Evolutionary conservation across 352 stramenopile species (phyloP), one percentile per base, ranked within the genome.

Genomic region (Phytophthora pisi): DNA sequence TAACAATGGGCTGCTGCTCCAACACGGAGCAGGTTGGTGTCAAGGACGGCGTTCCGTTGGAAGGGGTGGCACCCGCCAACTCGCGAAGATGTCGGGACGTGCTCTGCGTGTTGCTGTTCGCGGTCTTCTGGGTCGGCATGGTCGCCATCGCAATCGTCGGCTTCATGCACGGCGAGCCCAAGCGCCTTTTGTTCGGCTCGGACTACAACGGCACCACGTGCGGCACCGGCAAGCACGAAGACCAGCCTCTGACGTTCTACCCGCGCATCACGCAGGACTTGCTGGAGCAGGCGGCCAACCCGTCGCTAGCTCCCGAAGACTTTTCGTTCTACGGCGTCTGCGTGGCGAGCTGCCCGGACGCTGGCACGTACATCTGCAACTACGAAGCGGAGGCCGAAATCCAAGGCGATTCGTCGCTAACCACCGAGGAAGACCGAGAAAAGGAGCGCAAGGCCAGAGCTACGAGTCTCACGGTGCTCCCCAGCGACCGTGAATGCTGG

Each of bases 141-240:
- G 23, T 85, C 24, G 66, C 75, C n/a, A 79, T 95, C 26, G 79
- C 79, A 0, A 58, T 73, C 24, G 31, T 91, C 18, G 86, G 82
- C 7, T 59, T 91, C 30, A 58, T 88, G 30, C 87, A 90, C 42
- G 88, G 88, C 15, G 65, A 93, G 24, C 78, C 87, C 5, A 82
- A 89, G 34, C 79, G 84, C 4, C 59, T 95, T 51, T 70, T 93
- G 5, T 95, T 87, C 53, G 88, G 81, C 30, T 75, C 74, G 20
- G 88, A 95, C 58, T 90, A 89, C 45, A 90, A 88, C 47, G 88
- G 88, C 52, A 90, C 78, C 20, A 89, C 86, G 7, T 95, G 88
- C 23, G 88, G 88, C 36, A 89, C 79, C 5, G 81, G 77, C 0
- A 57, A 57, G 4, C 54, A 70, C 13, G 45, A 66, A 18, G 47